These are phyloP conservation scores for Digitaria exilis DNA, from an alignment of 202 grass and related monocot species.

Conservation along the genomic window DNA sequence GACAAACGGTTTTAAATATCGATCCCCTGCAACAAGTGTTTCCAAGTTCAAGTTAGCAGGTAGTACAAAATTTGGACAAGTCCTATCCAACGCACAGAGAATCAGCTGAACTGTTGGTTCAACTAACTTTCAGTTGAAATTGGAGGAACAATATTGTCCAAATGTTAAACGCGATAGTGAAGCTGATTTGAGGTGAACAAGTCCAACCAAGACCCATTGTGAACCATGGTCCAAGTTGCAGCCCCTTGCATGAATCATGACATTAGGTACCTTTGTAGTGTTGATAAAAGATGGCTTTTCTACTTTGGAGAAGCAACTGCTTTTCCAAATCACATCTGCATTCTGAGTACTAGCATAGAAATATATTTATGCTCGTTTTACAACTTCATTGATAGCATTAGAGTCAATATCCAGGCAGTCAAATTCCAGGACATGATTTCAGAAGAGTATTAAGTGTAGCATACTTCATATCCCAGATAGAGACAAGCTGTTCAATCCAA, in stretches of 20 bases:
- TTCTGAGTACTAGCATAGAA: conserved; percentile 44
- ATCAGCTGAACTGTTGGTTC: conserved; percentile 41
- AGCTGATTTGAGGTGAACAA: conserved; percentile 20
- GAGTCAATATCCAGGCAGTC: conserved; percentile 19
- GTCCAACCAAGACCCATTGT: conserved; percentile 41
- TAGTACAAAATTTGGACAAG: conserved; percentile 31
- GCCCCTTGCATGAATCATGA: conserved; percentile 42
- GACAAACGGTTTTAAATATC: conserved; percentile 77
- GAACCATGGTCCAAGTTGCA: conserved; percentile 46
- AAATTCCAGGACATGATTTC: conserved; percentile 7
- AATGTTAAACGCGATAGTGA: background rate
- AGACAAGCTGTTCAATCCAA: background rate
- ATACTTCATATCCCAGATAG: background rate
- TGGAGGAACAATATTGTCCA: conserved; percentile 40
- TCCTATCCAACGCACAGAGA: conserved; percentile 37
- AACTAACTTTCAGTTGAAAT: conserved; percentile 46
- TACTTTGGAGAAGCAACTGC: conserved; percentile 37
- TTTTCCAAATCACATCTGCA: conserved; percentile 47
- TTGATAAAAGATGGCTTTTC: conserved; percentile 48
- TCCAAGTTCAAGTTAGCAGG: conserved; percentile 10
- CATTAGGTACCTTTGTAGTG: conserved; percentile 48
- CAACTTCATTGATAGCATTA: conserved; percentile 40
- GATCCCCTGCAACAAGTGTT: conserved; percentile 58
- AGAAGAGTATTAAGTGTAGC: background rate
- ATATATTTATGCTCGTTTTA: conserved; percentile 40